Evolutionary conservation across 1,284 basidiomycete genomes (phyloP).

Genomic region (Malassezia arunalokei): DNA sequence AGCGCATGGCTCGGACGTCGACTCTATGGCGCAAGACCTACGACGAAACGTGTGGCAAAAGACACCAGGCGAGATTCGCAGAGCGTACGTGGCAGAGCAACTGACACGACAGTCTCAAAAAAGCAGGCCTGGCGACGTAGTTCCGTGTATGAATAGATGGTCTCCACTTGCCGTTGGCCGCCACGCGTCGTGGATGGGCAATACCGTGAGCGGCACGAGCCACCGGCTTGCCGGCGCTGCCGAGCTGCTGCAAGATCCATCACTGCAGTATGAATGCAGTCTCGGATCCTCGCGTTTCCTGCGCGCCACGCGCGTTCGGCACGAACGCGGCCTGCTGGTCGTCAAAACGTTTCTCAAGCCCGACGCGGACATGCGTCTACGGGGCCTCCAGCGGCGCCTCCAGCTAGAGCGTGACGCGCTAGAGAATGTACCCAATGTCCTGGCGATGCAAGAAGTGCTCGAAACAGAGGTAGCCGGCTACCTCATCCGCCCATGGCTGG

Average conservation of each 20-base stretch:
- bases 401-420: constrained; percentile 68
- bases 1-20: constrained; percentile 62
- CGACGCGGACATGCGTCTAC: constrained; percentile 59
- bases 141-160: too few relatives aligned
- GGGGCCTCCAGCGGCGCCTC: constrained; percentile 58
- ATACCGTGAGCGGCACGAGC: constrained; percentile 4
- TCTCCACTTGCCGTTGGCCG: not conserved
- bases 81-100: constrained; percentile 25
- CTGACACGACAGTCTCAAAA: constrained; percentile 9
- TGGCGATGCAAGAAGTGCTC: constrained; percentile 76
- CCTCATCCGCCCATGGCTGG: constrained; percentile 84
- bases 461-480: constrained; percentile 96
- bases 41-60: constrained; percentile 72
- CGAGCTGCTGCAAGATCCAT: constrained; percentile 4
- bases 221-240: constrained; percentile 7
- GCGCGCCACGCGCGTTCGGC: constrained; percentile 72
- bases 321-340: constrained; percentile 60
- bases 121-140: constrained; percentile 3
- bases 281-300: constrained; percentile 85
- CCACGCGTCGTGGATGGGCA: constrained; percentile 6
- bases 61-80: constrained; percentile 66
- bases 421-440: constrained; percentile 71
- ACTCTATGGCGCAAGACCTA: constrained; percentile 66
- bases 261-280: constrained; percentile 48
- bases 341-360: constrained; percentile 74